phyloP scores from a whole-genome alignment of 768 basidiomycete genomes.

The Agaricus subrufescens region DNA sequence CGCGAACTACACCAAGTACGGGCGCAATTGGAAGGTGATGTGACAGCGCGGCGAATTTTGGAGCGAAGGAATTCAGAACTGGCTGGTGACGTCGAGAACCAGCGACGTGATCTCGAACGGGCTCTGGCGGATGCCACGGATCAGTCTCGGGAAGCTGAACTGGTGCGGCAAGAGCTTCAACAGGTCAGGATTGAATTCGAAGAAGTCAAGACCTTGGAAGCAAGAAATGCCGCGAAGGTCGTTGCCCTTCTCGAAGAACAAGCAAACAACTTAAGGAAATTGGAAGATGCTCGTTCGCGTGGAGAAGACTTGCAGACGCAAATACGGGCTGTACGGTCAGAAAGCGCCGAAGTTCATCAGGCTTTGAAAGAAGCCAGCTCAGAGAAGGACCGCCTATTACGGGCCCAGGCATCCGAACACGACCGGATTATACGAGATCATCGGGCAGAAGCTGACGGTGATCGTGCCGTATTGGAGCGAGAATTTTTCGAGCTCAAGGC shows the following conservation, averaged over 20 bases:
- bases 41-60: constrained; percentile 52
- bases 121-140: constrained; percentile 69
- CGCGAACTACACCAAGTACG: constrained; percentile 60
- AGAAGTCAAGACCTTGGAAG: constrained; percentile 64
- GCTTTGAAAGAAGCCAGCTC: constrained; percentile 62
- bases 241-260: constrained; percentile 71
- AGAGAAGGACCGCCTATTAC: constrained; percentile 78
- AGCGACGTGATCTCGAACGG: constrained; percentile 45
- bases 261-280: constrained; percentile 58
- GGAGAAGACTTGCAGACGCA: constrained; percentile 76
- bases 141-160: constrained; percentile 55
- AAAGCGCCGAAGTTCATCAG: constrained; percentile 66
- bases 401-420: constrained; percentile 65
- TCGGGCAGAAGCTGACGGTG: constrained; percentile 89
- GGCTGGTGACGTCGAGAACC: constrained; percentile 48
- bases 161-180: constrained; percentile 56
- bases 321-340: constrained; percentile 62
- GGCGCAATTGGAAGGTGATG: constrained; percentile 60
- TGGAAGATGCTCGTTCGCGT: constrained; percentile 71
- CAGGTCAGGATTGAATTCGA: constrained; percentile 60
- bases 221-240: constrained; percentile 58
- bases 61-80: constrained; percentile 63
- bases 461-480: constrained; percentile 88
- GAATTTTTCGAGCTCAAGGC: constrained; percentile 74
- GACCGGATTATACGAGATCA: constrained; percentile 75